These are phyloP conservation scores for Starmerella tilneyi DNA, from an alignment of 805 yeast genomes.

Conservation along the genomic window DNA sequence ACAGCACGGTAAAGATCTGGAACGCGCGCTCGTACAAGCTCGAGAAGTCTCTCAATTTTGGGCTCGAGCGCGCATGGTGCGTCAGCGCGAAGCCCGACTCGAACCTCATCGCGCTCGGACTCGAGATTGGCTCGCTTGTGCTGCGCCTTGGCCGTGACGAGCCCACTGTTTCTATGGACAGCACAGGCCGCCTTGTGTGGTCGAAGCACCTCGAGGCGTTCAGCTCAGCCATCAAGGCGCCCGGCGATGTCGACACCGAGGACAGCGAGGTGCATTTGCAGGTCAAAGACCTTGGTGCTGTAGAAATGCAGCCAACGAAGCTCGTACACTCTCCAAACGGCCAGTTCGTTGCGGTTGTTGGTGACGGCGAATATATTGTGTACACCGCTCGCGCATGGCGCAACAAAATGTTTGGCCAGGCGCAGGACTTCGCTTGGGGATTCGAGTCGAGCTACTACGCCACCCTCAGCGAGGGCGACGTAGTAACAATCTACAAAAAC, in stretches of 20 bases:
- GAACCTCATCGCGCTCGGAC: slow-evolving; percentile 80
- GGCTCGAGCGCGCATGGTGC: slow-evolving; percentile 97
- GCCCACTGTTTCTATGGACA: slow-evolving; percentile 88
- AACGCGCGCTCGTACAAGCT: slow-evolving; percentile 85
- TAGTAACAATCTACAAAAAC: slow-evolving; percentile 66
- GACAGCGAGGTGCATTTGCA: slow-evolving; percentile 45
- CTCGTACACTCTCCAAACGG: slow-evolving; percentile 94
- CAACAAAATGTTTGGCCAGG: slow-evolving; percentile 83
- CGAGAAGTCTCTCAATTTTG: slow-evolving; percentile 81
- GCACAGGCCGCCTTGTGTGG: slow-evolving; percentile 83
- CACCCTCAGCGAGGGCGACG: slow-evolving; percentile 55
- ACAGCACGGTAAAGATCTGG: slow-evolving; percentile 90
- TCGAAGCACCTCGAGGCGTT: slow-evolving; percentile 83
- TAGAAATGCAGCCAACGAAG: slow-evolving; percentile 83
- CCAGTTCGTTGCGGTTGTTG: slow-evolving; percentile 89
- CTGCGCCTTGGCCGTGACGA: slow-evolving; percentile 86
- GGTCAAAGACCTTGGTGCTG: slow-evolving; percentile 85
- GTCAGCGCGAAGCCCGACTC: slow-evolving; percentile 62
- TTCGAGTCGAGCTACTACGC: slow-evolving; percentile 83
- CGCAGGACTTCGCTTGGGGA: slow-evolving; percentile 90
- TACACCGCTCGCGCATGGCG: slow-evolving; percentile 98
- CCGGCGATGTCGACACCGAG: slow-evolving; percentile 35
- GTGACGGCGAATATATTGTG: slow-evolving; percentile 94
- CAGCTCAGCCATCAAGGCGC: slow-evolving; percentile 51
- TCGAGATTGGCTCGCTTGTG: slow-evolving; percentile 87